These are phyloP conservation scores for Pichia sp. DNA, from an alignment of 1,139 yeast species.

Conservation along the genomic window DNA sequence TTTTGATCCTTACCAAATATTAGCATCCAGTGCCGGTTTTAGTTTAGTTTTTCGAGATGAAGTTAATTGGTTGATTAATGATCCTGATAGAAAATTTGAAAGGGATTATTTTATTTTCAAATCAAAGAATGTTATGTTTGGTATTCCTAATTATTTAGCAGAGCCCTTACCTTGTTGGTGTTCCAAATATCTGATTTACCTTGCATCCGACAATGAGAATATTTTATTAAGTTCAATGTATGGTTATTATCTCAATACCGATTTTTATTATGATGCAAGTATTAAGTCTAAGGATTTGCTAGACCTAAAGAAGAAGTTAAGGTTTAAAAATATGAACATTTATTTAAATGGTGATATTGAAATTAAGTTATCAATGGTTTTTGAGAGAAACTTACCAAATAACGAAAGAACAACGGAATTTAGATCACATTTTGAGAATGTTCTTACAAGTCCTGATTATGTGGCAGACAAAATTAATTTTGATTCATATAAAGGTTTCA, in stretches of 20 bases:
- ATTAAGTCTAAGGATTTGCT: conserved; percentile 4
- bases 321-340: conserved; percentile 49
- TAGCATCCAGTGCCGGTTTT: conserved; percentile 72
- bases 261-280: conserved; percentile 13
- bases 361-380: conserved; percentile 52
- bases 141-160: conserved; percentile 61
- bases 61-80: conserved; percentile 56
- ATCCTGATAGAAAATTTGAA: conserved; percentile 30
- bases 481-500: conserved; percentile 75
- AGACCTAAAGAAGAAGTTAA: conserved; percentile 11
- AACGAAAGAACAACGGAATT: conserved; percentile 47
- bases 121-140: conserved; percentile 64
- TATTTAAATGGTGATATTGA: conserved; percentile 55
- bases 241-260: conserved; percentile 21
- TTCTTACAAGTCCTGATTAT: conserved; percentile 57
- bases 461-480: conserved; percentile 41
- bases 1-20: conserved; percentile 65
- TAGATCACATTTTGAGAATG: conserved; percentile 66
- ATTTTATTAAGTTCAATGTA: conserved; percentile 18
- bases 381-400: conserved; percentile 40
- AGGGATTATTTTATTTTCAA: conserved; percentile 56
- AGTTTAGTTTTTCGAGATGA: conserved; percentile 70
- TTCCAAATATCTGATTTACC: conserved; percentile 35
- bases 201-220: conserved; percentile 14
- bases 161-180: conserved; percentile 59